Evolutionary conservation across 208 protist genomes (phyloP).

Genomic region (Leishmania guyanensis): DNA sequence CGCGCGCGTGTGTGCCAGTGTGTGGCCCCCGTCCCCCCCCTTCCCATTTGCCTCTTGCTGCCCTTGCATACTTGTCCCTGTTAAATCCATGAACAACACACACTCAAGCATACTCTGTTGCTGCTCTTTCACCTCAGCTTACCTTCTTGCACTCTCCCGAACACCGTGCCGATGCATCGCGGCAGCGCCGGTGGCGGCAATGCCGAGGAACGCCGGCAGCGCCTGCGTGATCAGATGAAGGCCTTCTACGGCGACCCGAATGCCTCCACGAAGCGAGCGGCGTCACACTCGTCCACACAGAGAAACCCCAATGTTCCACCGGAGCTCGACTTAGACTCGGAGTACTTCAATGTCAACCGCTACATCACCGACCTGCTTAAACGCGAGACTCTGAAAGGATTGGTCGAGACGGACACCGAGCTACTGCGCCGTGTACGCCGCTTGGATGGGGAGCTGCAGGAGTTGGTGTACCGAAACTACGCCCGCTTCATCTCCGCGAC

Average conservation of each 20-base stretch:
- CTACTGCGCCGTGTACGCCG: conserved; percentile 71
- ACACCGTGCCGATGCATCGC: conserved; percentile 4
- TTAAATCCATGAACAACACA: neutral
- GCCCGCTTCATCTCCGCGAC: conserved; percentile 98
- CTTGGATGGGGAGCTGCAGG: conserved; percentile 96
- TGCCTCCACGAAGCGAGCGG: conserved; percentile 21
- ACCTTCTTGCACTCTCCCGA: neutral
- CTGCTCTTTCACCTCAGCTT: neutral
- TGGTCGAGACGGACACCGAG: conserved; percentile 82
- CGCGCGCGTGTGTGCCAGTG: neutral
- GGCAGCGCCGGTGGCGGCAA: conserved; percentile 11
- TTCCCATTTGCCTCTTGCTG: neutral
- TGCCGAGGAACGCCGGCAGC: conserved; percentile 53
- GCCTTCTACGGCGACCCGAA: conserved; percentile 81
- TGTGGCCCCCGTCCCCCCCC: neutral
- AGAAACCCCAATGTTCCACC: conserved; percentile 42
- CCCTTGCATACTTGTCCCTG: neutral
- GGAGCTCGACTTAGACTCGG: conserved; percentile 81
- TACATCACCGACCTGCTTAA: conserved; percentile 86
- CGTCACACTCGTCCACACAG: conserved; percentile 6
- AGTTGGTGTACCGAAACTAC: conserved; percentile 99
- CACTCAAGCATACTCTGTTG: neutral
- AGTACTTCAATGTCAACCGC: conserved; percentile 77
- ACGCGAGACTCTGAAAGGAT: conserved; percentile 64
- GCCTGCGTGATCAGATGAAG: conserved; percentile 75